Evolutionary conservation across 176 grass and related monocot species (phyloP).

Genomic region (Musa acuminata): DNA sequence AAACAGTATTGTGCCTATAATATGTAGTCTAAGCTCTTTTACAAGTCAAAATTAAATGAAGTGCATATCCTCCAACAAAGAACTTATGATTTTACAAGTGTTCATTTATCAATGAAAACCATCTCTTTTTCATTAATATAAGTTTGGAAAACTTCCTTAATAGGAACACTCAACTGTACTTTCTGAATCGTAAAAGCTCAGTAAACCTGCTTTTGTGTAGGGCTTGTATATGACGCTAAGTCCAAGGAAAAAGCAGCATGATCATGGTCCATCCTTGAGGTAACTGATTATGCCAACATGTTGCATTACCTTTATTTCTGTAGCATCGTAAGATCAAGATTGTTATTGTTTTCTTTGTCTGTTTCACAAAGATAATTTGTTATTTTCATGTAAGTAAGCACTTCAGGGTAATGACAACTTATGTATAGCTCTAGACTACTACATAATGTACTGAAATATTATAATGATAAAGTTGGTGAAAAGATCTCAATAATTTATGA

Average conservation of each 20-base stretch:
- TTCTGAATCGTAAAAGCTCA: conserved; percentile 1
- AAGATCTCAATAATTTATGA: no score
- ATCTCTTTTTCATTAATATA: not conserved
- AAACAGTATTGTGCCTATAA: not conserved
- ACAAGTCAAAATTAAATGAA: no score
- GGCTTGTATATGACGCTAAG: conserved; percentile 75
- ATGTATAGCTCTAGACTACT: no score
- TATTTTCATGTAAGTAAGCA: no score
- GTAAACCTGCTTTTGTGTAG: conserved; percentile 25
- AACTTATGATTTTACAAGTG: no score
- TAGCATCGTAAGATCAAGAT: not conserved
- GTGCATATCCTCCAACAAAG: no score
- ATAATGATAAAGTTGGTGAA: no score
- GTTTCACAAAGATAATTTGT: no score
- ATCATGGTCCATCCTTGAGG: conserved; percentile 46
- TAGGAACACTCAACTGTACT: not conserved
- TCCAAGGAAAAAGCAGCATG: conserved; percentile 42
- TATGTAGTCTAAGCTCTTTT: not conserved
- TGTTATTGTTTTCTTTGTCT: no score
- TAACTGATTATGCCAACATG: conserved; percentile 22
- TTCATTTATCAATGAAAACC: no score
- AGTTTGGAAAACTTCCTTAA: not conserved
- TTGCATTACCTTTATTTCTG: not conserved
- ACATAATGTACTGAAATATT: no score
- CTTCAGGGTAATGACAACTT: no score